Evolutionary conservation across 805 yeast genomes (phyloP).

Genomic region (Yamadazyma ubonensis): DNA sequence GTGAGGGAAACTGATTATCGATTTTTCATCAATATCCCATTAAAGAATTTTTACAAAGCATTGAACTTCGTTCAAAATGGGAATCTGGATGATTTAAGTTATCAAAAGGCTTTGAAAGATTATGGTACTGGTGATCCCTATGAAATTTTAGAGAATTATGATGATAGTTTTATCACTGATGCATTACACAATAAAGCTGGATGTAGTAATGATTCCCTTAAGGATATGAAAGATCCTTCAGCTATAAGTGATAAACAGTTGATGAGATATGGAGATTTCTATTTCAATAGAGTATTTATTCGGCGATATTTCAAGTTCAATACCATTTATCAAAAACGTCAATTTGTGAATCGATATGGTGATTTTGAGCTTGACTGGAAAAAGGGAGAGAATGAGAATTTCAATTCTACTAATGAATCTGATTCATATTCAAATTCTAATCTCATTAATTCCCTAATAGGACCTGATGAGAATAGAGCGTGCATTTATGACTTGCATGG

Average conservation of each 20-base stretch:
- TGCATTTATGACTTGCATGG: conserved; percentile 39
- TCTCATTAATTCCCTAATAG: conserved; percentile 7
- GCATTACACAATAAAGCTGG: conserved; percentile 12
- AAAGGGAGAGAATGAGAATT: conserved; percentile 16
- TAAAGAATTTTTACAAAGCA: conserved; percentile 48
- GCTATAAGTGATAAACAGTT: conserved; percentile 18
- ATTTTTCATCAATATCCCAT: conserved; percentile 43
- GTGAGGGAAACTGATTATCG: conserved; percentile 42
- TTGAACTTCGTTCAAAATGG: conserved; percentile 38
- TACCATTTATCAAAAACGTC: conserved; percentile 41
- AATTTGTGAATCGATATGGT: conserved; percentile 42
- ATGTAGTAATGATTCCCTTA: conserved; percentile 6
- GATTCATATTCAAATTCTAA: conserved; percentile 13
- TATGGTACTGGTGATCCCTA: conserved; percentile 31
- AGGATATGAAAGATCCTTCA: conserved; percentile 4
- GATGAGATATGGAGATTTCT: conserved; percentile 33
- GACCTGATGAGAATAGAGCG: conserved; percentile 13
- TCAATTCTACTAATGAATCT: conserved; percentile 11
- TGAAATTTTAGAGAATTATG: conserved; percentile 21
- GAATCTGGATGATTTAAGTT: conserved; percentile 16
- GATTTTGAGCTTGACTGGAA: conserved; percentile 35
- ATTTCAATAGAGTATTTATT: conserved; percentile 30
- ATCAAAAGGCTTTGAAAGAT: conserved; percentile 15
- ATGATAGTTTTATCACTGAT: conserved; percentile 17
- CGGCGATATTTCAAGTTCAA: conserved; percentile 38